Evolutionary conservation across 2,329 filamentous ascomycete species (phyloP).

Genomic region (Talaromyces albobiverticillius): DNA sequence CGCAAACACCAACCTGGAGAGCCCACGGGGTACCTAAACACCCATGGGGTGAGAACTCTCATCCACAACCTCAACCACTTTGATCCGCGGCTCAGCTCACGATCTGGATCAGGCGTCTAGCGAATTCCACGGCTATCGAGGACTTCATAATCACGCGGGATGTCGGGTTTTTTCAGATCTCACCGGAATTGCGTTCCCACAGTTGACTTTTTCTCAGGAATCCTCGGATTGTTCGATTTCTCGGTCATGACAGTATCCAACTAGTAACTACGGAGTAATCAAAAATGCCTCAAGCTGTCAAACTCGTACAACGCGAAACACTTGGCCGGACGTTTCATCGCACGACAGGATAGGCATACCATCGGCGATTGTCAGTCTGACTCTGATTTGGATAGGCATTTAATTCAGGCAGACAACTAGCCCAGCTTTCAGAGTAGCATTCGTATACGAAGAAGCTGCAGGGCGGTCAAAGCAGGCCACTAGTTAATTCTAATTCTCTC

Average conservation of each 20-base stretch:
- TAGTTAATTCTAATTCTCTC: not conserved
- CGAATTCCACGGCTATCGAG: not conserved
- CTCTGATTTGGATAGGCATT: not conserved
- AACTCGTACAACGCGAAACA: too few species aligned
- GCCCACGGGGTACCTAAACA: slow-evolving; percentile 1
- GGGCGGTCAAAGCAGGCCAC: not conserved
- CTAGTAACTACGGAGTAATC: too few species aligned
- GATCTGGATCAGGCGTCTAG: not conserved
- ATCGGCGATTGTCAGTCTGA: not conserved
- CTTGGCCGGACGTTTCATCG: too few species aligned
- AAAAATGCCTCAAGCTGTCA: too few species aligned
- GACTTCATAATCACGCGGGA: not conserved
- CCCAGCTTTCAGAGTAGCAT: not conserved
- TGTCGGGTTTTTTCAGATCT: not conserved
- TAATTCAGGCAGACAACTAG: not conserved
- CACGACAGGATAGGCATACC: too few species aligned
- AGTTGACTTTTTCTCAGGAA: too few species aligned
- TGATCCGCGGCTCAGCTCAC: slow-evolving; percentile 1
- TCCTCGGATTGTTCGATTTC: too few species aligned
- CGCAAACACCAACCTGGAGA: slow-evolving; percentile 9
- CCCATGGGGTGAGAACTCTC: slow-evolving; percentile 5
- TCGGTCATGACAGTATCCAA: not conserved
- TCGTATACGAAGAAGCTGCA: not conserved
- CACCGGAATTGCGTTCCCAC: not conserved
- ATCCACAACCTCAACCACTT: not conserved